Conservation (phyloP, 495 filamentous ascomycete genomes). For the Talaromyces ruber region DNA sequence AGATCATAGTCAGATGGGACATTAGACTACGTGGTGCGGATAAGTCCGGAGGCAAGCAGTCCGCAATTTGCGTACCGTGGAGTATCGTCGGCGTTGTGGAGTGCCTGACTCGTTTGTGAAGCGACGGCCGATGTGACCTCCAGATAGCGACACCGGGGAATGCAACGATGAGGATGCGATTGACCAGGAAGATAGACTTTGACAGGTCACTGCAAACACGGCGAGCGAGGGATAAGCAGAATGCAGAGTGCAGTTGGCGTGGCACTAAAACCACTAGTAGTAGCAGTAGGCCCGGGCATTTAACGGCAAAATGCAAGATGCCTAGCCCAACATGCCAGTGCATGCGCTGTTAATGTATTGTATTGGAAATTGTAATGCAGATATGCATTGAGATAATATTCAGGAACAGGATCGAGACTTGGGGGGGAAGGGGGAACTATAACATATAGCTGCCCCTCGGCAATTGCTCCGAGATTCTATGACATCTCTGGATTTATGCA, state of each 20-base stretch:
- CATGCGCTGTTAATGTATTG: neutral
- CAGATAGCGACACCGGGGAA: neutral
- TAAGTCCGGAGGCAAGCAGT: neutral
- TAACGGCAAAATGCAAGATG: neutral
- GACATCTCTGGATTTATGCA: neutral
- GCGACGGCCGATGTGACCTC: neutral
- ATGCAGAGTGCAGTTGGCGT: neutral
- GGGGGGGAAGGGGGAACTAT: neutral
- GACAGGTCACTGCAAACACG: neutral
- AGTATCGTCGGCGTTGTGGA: neutral
- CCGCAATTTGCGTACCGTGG: neutral
- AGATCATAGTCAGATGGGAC: neutral
- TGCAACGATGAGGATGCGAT: neutral
- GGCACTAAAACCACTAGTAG: neutral
- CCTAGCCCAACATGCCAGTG: neutral
- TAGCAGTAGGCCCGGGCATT: neutral
- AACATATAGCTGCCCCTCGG: neutral
- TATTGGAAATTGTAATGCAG: neutral
- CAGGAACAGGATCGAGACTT: neutral
- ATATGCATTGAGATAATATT: neutral
- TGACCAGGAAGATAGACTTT: neutral
- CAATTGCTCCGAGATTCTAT: neutral
- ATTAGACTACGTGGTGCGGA: neutral
- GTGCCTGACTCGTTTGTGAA: neutral
- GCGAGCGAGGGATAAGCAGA: neutral